Base-by-base conservation (phyloP, 2,329 filamentous ascomycete species). In the Boeremia lycopersici region DNA sequence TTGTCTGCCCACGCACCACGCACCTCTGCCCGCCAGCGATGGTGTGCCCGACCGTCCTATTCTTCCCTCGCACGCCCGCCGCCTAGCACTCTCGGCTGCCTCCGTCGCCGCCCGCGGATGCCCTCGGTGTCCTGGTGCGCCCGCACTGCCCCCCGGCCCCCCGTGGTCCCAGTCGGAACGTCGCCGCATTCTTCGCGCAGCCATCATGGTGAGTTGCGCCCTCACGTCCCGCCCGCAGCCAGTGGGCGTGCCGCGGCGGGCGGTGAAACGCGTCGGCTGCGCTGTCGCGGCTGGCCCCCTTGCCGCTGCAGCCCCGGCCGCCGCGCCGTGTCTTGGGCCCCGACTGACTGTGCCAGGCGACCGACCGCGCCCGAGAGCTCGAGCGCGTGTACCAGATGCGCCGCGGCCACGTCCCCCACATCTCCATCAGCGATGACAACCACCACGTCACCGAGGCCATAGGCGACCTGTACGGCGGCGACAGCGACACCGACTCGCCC, bases 361-460 rank as follows among this genome's bases (percentile, higher is more conserved):
- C 74, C 54, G 66, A 74, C 42, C 70, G 78, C 64, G 78, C 78
- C 51, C 72, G 68, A 50, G 77, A 80, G 66, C 74, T 80, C 52
- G 78, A 80, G 63, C 73, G 75, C 36, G 55, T 73, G 69, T 82
- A 82, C 75, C 76, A 81, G 64, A 75, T 78, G 65, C 78, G 82
- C 59, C 79, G 82, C 68, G 82, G 83, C 63, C 85, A 87, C 77
- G 78, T 77, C 63, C 80, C 84, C 59, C 83, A 86, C 64, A 78
- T 87, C 58, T 87, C 84, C 65, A 88, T 96, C 74, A 95, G 90
- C 75, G 92, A 96, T 77, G 89, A 93, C 57, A 91, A 84, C 77
- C 91, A 96, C 78, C 93, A 96, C 84, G 91, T 96, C 73, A 96
- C 92, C 52, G 93, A 96, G 76, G 89, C 91, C 56, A 96, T 96